Evolutionary conservation across 1,139 yeast species (phyloP).

Genomic region (Wickerhamomyces sp.): DNA sequence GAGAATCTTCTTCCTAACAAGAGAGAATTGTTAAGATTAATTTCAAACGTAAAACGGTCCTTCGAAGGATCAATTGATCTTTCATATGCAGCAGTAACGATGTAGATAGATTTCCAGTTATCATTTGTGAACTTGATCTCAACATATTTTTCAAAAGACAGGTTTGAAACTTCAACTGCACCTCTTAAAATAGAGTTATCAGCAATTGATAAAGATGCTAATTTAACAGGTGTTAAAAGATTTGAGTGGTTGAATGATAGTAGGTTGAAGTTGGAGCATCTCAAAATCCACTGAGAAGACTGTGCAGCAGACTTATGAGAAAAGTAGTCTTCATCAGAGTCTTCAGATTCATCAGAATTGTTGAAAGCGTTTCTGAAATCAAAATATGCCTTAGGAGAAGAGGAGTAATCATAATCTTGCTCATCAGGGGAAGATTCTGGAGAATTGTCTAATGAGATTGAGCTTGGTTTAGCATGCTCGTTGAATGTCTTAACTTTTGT

Average conservation of each 20-base stretch:
- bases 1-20: slow-evolving; percentile 14
- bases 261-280: slow-evolving; percentile 15
- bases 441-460: slow-evolving; percentile 53
- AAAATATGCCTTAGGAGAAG: slow-evolving; percentile 7
- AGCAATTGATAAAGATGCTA: slow-evolving; percentile 32
- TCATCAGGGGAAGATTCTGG: slow-evolving; percentile 36
- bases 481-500: slow-evolving; percentile 52
- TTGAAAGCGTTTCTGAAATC: too few relatives aligned
- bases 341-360: slow-evolving; percentile 21
- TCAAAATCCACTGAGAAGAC: slow-evolving; percentile 16
- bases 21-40: slow-evolving; percentile 19
- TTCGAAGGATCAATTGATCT: slow-evolving; percentile 46
- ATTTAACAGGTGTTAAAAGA: slow-evolving; percentile 47
- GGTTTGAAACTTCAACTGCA: slow-evolving; percentile 52
- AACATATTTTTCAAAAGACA: slow-evolving; percentile 49
- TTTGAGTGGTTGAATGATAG: slow-evolving; percentile 28
- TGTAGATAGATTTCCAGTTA: slow-evolving; percentile 51
- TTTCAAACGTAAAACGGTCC: slow-evolving; percentile 34
- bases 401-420: slow-evolving; percentile 1
- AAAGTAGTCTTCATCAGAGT: slow-evolving; percentile 18
- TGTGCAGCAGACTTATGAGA: slow-evolving; percentile 10
- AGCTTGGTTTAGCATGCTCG: slow-evolving; percentile 50
- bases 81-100: slow-evolving; percentile 46
- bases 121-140: slow-evolving; percentile 50
- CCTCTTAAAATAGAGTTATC: slow-evolving; percentile 46